Conservation (phyloP, 2,329 filamentous ascomycete species). For the Aspergillus fumigatus region DNA sequence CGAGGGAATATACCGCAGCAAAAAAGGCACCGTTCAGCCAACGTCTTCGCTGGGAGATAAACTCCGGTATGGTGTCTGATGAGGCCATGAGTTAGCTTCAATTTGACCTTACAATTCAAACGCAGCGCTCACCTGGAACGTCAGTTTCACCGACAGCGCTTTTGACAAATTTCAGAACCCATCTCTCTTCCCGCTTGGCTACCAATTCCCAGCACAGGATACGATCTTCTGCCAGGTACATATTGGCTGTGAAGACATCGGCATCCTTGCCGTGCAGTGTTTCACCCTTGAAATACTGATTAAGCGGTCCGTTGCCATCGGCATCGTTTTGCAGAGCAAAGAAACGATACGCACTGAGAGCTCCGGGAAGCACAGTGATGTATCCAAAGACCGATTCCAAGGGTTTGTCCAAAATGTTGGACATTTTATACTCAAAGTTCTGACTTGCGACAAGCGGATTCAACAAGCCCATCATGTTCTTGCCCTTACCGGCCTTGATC, state of each 20-base stretch:
- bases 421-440: conserved; percentile 99
- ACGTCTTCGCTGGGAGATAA: conserved; percentile 90
- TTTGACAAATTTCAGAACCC: conserved; percentile 98
- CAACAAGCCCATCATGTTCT: conserved; percentile 72
- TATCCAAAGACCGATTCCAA: conserved; percentile 97
- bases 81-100: neutral
- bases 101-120: conserved; percentile 2
- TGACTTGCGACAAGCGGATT: conserved; percentile 95
- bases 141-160: conserved; percentile 95
- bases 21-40: conserved; percentile 99
- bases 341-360: conserved; percentile 91
- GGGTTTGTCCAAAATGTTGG: conserved; percentile 96
- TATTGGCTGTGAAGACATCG: conserved; percentile 96
- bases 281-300: conserved; percentile 99
- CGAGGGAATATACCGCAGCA: conserved; percentile 92
- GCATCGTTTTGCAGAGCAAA: conserved; percentile 95
- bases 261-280: conserved; percentile 93
- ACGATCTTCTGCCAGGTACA: conserved; percentile 98
- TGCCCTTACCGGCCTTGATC: conserved; percentile 95
- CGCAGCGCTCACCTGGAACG: conserved; percentile 66
- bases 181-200: conserved; percentile 87
- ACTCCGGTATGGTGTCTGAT: conserved; percentile 84
- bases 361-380: conserved; percentile 93
- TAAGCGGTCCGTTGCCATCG: conserved; percentile 88
- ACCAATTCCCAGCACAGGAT: conserved; percentile 98